phyloP scores from a whole-genome alignment of 768 basidiomycete species.

The Rhizopogon vesiculosus region DNA sequence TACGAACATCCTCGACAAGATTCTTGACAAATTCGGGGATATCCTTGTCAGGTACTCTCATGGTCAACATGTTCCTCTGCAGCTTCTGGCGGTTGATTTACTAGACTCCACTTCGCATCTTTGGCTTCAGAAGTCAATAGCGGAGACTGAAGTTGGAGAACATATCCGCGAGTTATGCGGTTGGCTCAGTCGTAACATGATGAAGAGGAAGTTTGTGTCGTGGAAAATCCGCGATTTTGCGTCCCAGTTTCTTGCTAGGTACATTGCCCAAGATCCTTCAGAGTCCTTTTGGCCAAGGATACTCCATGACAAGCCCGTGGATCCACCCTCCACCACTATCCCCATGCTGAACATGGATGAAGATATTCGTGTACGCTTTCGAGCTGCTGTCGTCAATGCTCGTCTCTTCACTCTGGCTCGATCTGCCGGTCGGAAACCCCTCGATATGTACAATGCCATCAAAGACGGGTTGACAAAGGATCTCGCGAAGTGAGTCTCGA shows the following conservation, averaged over 20 bases:
- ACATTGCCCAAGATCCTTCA: conserved; percentile 53
- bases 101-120: conserved; percentile 59
- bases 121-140: conserved; percentile 42
- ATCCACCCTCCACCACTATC: conserved; percentile 42
- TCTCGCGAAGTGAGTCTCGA: conserved; percentile 43
- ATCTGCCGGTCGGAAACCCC: conserved; percentile 23
- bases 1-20: conserved; percentile 40
- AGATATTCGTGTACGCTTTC: conserved; percentile 84
- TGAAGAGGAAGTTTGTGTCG: conserved; percentile 41
- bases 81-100: conserved; percentile 52
- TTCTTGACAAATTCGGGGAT: conserved; percentile 50
- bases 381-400: conserved; percentile 57
- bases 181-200: conserved; percentile 44
- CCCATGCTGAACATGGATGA: conserved; percentile 55
- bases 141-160: conserved; percentile 31
- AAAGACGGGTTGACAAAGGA: conserved; percentile 39
- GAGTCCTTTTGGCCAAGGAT: conserved; percentile 43
- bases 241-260: conserved; percentile 60
- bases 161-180: conserved; percentile 45
- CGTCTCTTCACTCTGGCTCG: conserved; percentile 51
- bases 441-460: conserved; percentile 44
- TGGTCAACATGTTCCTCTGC: conserved; percentile 46
- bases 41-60: conserved; percentile 53
- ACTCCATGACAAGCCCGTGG: conserved; percentile 22
- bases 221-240: conserved; percentile 70